Conservation (phyloP, 73 alveolate genomes). For the Urostyla sp. region DNA sequence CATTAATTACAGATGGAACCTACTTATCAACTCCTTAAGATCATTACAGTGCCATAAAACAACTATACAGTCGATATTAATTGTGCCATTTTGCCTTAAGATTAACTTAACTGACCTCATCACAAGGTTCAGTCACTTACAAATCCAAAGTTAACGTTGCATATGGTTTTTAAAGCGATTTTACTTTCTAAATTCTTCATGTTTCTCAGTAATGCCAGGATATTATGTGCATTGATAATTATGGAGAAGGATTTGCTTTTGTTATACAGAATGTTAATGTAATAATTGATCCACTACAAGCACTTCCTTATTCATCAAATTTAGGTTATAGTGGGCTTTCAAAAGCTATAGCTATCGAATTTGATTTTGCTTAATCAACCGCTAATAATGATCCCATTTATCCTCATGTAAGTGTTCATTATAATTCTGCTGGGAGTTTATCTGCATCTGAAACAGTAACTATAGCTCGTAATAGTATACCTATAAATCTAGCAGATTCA, state of each 20-base stretch:
- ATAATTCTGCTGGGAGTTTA: conserved; percentile 4
- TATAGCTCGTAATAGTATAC: conserved; percentile 41
- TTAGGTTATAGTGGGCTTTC: conserved; percentile 53
- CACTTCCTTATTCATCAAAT: background rate
- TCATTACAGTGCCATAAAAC: conserved; percentile 1
- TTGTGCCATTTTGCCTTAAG: conserved; percentile 35
- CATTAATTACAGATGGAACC: background rate
- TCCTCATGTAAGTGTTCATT: conserved; percentile 55
- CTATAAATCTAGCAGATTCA: conserved; percentile 4
- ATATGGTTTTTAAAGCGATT: conserved; percentile 49
- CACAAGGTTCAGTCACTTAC: conserved; percentile 51
- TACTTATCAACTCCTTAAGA: background rate
- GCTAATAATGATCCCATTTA: conserved; percentile 35
- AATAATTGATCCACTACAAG: background rate
- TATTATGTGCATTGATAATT: conserved; percentile 26
- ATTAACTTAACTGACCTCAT: conserved; percentile 10
- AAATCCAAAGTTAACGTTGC: conserved; percentile 13
- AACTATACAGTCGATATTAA: conserved; percentile 16
- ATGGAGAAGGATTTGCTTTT: conserved; percentile 58
- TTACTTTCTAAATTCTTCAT: conserved; percentile 26
- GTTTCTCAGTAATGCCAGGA: conserved; percentile 20
- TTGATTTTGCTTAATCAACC: conserved; percentile 34
- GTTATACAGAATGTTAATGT: conserved; percentile 11
- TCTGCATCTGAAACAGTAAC: background rate
- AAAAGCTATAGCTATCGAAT: conserved; percentile 38